Conservation (phyloP, 495 filamentous ascomycete species). For the Xylaria venustula region DNA sequence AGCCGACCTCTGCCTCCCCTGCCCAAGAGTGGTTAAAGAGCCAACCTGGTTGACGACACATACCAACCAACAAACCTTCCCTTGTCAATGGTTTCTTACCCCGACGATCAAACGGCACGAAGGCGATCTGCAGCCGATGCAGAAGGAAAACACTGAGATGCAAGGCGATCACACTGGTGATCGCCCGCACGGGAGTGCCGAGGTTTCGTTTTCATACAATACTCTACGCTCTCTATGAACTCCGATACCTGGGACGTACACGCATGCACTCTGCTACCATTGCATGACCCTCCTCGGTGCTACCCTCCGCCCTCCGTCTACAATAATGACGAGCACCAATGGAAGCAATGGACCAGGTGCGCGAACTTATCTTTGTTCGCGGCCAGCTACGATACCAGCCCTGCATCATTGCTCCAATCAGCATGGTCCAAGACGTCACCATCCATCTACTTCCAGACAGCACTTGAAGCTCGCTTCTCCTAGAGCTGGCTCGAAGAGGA, state of each 20-base stretch:
- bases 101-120: slow-evolving; percentile 2
- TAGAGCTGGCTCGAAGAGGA: slow-evolving; percentile 31
- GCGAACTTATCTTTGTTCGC: not conserved
- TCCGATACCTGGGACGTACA: not conserved
- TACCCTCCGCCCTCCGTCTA: not conserved
- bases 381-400: not conserved
- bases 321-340: slow-evolving; percentile 2
- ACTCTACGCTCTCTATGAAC: slow-evolving; percentile 6
- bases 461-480: slow-evolving; percentile 19
- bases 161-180: not conserved
- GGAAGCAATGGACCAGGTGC: not conserved
- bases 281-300: not conserved
- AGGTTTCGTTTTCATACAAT: not conserved
- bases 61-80: slow-evolving; percentile 9
- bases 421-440: not conserved
- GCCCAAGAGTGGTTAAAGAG: slow-evolving; percentile 61
- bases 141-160: not conserved
- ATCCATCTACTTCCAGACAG: not conserved
- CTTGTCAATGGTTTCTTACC: slow-evolving; percentile 9
- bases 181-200: not conserved
- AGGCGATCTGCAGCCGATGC: not conserved
- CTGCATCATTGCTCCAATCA: not conserved
- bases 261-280: not conserved
- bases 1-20: slow-evolving; percentile 80
- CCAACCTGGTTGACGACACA: slow-evolving; percentile 24